Evolutionary conservation across 441 rosid genomes (phyloP).

Genomic region (Mallotus japonicus): DNA sequence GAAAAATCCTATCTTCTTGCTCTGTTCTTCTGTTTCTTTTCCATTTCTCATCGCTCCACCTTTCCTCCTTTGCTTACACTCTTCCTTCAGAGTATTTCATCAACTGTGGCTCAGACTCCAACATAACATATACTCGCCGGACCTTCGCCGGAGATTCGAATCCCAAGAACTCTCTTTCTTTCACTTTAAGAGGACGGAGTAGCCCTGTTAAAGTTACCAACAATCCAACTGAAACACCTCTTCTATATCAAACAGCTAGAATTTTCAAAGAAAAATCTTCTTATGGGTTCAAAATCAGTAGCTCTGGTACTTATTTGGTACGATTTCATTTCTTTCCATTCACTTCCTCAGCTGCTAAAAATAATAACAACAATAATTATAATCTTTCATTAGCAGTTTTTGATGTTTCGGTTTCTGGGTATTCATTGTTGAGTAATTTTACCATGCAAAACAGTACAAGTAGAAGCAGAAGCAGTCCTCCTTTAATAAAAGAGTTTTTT

Average conservation of each 20-base stretch:
- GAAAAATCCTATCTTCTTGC: not conserved
- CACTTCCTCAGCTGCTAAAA: constrained; percentile 12
- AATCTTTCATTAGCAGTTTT: constrained; percentile 36
- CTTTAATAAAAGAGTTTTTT: constrained; percentile 27
- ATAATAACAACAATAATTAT: not conserved
- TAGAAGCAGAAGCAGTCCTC: not conserved
- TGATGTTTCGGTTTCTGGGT: constrained; percentile 40
- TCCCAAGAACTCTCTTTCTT: constrained; percentile 22
- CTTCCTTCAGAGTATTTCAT: constrained; percentile 37
- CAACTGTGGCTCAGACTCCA: constrained; percentile 47
- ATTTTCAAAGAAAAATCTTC: constrained; percentile 32
- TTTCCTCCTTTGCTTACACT: constrained; percentile 21
- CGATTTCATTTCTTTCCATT: constrained; percentile 56
- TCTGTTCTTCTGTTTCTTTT: constrained; percentile 22
- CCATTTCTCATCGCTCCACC: constrained; percentile 18
- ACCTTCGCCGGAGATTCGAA: constrained; percentile 38
- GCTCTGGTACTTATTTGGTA: constrained; percentile 36
- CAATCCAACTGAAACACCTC: constrained; percentile 17
- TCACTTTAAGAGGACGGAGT: constrained; percentile 24
- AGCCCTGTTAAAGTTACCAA: constrained; percentile 9
- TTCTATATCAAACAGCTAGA: constrained; percentile 51
- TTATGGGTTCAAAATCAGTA: constrained; percentile 39
- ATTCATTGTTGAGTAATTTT: constrained; percentile 36
- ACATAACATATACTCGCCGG: constrained; percentile 7
- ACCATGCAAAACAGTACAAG: constrained; percentile 4